Evolutionary conservation across 1,139 yeast genomes (phyloP).

Genomic region (Eremothecium coryli): DNA sequence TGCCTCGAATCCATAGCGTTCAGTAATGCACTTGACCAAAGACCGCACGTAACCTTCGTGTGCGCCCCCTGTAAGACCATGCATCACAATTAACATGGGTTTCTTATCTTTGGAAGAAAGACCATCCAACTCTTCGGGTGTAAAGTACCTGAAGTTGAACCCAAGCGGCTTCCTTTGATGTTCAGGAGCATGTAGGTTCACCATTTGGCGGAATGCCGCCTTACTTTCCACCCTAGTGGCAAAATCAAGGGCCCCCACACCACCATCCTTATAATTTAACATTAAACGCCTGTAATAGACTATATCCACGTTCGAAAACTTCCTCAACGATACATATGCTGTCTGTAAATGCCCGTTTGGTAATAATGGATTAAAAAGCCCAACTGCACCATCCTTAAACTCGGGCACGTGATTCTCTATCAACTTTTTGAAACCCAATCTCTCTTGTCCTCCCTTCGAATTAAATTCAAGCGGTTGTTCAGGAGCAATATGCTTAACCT

Average conservation of each 20-base stretch:
- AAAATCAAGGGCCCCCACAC: constrained; percentile 53
- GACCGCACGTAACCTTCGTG: constrained; percentile 49
- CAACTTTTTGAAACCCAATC: constrained; percentile 15
- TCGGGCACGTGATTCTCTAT: constrained; percentile 36
- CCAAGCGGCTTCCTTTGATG: constrained; percentile 15
- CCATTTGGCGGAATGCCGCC: constrained; percentile 38
- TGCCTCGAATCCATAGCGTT: constrained; percentile 40
- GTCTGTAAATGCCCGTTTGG: constrained; percentile 68
- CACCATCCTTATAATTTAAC: constrained; percentile 42
- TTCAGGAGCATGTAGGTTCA: constrained; percentile 29
- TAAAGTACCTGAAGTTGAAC: constrained; percentile 20
- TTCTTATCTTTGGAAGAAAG: constrained; percentile 33
- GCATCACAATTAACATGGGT: constrained; percentile 47
- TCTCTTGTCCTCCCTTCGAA: constrained; percentile 4
- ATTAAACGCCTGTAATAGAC: constrained; percentile 48
- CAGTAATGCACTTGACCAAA: constrained; percentile 33
- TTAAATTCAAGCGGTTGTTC: constrained; percentile 9
- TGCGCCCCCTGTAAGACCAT: constrained; percentile 58
- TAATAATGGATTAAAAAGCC: constrained; percentile 47
- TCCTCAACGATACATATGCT: constrained; percentile 39
- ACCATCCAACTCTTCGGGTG: constrained; percentile 29
- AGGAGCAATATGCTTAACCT: constrained; percentile 10
- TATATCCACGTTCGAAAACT: constrained; percentile 33
- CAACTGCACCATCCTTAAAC: constrained; percentile 34
- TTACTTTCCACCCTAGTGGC: constrained; percentile 33